Evolutionary conservation across 2,329 filamentous ascomycete genomes (phyloP).

Genomic region (Neocucurbitaria cava): DNA sequence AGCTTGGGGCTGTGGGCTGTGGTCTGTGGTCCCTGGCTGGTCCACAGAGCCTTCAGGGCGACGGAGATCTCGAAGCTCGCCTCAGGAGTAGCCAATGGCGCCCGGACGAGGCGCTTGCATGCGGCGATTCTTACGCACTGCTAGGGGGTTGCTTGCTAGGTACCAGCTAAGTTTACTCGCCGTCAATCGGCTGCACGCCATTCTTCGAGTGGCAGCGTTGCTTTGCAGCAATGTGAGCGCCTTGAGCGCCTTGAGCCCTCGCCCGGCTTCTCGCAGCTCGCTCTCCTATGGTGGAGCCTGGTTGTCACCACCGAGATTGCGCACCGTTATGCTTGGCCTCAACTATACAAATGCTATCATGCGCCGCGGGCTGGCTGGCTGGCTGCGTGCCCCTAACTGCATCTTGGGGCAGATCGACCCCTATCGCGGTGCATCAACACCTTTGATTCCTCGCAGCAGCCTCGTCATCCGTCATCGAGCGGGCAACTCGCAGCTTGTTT

Average conservation of each 20-base stretch:
- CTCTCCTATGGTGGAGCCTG: conserved; percentile 18
- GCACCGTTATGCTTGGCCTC: conserved; percentile 6
- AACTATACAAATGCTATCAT: conserved; percentile 3
- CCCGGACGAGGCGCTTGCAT: conserved; percentile 27
- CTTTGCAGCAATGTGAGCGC: conserved; percentile 7
- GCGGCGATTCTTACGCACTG: conserved; percentile 30
- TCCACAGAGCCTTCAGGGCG: conserved; percentile 12
- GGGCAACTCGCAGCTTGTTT: not conserved
- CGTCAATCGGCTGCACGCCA: not conserved
- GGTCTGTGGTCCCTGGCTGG: conserved; percentile 3
- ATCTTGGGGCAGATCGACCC: not conserved
- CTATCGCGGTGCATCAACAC: not conserved
- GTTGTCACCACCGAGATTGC: not conserved
- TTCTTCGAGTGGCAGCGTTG: conserved; percentile 12
- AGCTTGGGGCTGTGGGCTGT: not conserved
- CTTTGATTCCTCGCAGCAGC: not conserved
- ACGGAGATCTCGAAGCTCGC: conserved; percentile 26
- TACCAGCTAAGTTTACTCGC: conserved; percentile 35
- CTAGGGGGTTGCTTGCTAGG: conserved; percentile 19
- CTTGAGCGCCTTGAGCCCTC: too few species aligned
- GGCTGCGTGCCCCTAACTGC: conserved; percentile 9
- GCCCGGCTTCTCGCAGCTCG: not conserved
- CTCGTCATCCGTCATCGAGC: not conserved
- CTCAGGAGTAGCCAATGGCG: conserved; percentile 22
- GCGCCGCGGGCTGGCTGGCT: conserved; percentile 1